These are phyloP conservation scores for Corinectria fuckeliana DNA, from an alignment of 2,329 filamentous ascomycete genomes.

Conservation along the genomic window DNA sequence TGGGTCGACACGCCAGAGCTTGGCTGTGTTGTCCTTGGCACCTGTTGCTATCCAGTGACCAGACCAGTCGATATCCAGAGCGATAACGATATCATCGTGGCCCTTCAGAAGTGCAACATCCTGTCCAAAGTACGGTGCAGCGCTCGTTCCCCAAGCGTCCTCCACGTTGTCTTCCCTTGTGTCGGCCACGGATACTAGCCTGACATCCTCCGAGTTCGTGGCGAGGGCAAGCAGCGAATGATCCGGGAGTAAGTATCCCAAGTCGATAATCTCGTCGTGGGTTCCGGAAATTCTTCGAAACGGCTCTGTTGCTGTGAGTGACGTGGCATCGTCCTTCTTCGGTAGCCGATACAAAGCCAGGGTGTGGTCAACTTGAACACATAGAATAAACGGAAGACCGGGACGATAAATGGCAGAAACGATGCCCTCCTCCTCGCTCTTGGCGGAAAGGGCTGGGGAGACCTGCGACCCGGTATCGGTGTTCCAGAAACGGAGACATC, in stretches of 20 bases:
- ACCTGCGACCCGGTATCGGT: constrained; percentile 78
- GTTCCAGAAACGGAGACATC: constrained; percentile 83
- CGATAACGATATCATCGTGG: constrained; percentile 95
- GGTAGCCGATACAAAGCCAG: constrained; percentile 71
- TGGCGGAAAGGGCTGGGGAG: constrained; percentile 72
- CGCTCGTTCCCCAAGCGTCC: constrained; percentile 31
- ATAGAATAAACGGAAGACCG: constrained; percentile 73
- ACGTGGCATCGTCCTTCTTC: constrained; percentile 45
- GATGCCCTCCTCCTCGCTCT: constrained; percentile 70
- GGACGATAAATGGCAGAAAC: constrained; percentile 73
- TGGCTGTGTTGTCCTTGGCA: constrained; percentile 94
- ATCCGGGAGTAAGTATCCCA: constrained; percentile 84
- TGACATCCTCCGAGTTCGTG: constrained; percentile 93
- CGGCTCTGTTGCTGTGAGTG: constrained; percentile 53
- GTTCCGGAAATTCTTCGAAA: constrained; percentile 89
- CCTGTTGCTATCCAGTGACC: constrained; percentile 96
- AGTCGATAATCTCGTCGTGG: constrained; percentile 96
- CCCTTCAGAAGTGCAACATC: constrained; percentile 87
- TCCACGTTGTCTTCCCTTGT: constrained; percentile 33
- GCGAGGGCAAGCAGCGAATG: constrained; percentile 85
- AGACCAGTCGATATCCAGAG: constrained; percentile 93
- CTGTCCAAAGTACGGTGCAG: constrained; percentile 78
- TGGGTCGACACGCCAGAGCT: constrained; percentile 86
- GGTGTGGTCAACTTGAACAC: constrained; percentile 89
- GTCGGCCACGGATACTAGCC: constrained; percentile 76